Evolutionary conservation across 352 stramenopile species (phyloP).

Genomic region (Pythium apleroticum): DNA sequence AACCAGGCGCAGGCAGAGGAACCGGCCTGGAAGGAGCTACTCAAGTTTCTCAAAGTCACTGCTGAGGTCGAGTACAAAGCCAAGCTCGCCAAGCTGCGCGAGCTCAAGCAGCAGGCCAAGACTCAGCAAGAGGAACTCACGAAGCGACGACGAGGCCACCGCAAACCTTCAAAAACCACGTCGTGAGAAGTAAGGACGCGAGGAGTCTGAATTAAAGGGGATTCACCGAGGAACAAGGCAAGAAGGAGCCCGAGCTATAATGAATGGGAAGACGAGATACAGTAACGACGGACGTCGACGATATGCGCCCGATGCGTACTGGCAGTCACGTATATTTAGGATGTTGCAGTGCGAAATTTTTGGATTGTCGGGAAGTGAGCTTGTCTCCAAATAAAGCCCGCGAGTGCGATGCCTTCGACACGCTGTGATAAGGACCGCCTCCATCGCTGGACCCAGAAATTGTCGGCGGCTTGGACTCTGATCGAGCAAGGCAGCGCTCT

Average conservation of each 20-base stretch:
- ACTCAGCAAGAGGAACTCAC: slow-evolving; percentile 8
- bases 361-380: neutral
- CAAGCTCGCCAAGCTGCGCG: slow-evolving; percentile 46
- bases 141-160: neutral
- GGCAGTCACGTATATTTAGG: neutral
- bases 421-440: neutral
- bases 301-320: neutral
- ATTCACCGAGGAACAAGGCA: neutral
- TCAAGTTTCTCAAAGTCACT: slow-evolving; percentile 49
- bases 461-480: neutral
- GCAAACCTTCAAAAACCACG: neutral
- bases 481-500: neutral
- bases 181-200: neutral
- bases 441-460: neutral
- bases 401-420: neutral
- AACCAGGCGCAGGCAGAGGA: slow-evolving; percentile 12
- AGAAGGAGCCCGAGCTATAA: neutral
- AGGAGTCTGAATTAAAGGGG: neutral
- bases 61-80: slow-evolving; percentile 55
- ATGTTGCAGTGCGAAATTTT: neutral
- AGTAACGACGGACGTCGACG: neutral
- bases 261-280: neutral
- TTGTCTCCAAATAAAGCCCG: neutral
- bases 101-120: slow-evolving; percentile 38
- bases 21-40: slow-evolving; percentile 24